A percentile compares a stretch with the other conserved stretches of the same genome.
Evolutionary conservation across 2,329 filamentous ascomycete species (phyloP).

Genomic region (Fusarium multiceps): DNA sequence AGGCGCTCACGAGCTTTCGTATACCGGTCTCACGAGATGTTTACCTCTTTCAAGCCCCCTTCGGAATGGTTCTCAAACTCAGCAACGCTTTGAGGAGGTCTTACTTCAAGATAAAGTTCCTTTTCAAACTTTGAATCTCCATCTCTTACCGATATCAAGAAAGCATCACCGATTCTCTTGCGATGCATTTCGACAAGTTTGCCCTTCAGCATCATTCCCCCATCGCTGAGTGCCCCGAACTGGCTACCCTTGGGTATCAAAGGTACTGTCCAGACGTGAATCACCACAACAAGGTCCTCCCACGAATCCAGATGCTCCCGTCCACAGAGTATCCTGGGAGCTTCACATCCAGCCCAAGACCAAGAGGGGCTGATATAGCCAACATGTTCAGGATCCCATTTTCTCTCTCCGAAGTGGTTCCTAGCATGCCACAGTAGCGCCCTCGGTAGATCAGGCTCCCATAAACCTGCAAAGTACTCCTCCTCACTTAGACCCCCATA

Average conservation of each 20-base stretch:
- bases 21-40: no score
- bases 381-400: background rate
- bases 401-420: background rate
- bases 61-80: no score
- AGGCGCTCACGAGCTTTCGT: no score
- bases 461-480: background rate
- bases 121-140: background rate
- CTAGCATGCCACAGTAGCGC: background rate
- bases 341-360: background rate
- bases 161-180: background rate
- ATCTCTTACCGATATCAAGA: background rate
- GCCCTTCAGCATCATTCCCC: background rate
- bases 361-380: background rate
- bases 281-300: background rate
- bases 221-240: background rate
- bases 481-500: background rate
- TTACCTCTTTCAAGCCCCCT: no score
- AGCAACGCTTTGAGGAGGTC: no score
- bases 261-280: background rate
- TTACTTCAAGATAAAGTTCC: no score
- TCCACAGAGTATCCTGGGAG: background rate
- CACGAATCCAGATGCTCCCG: no score
- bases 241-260: accelerated
- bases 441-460: background rate
- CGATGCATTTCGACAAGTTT: background rate